Evolutionary conservation across 345 rosid genomes (phyloP).

Genomic region (Punica granatum): DNA sequence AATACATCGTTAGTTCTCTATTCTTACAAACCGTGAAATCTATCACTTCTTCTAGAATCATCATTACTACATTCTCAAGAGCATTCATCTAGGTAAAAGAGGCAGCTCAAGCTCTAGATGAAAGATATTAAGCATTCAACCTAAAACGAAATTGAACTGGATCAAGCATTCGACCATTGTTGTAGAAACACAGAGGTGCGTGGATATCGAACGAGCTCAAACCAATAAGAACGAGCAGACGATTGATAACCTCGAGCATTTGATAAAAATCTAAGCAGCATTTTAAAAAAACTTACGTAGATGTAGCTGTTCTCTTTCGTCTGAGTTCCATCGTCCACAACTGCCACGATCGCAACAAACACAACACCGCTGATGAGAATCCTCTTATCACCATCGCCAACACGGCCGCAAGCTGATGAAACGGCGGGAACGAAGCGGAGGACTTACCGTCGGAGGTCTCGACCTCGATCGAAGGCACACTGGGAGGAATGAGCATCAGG

Average conservation of each 20-base stretch:
- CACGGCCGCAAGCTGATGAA: neutral
- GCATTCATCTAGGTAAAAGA: too few species aligned
- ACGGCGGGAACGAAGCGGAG: neutral
- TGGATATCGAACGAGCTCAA: neutral
- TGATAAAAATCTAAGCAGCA: conserved; percentile 10
- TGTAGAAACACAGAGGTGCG: neutral
- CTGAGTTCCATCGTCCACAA: conserved; percentile 70
- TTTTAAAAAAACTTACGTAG: conserved; percentile 51
- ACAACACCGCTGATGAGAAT: neutral
- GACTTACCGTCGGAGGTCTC: conserved; percentile 82
- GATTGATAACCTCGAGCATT: neutral
- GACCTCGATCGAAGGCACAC: conserved; percentile 90
- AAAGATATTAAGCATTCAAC: neutral
- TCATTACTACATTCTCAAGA: neutral
- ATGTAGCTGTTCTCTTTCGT: conserved; percentile 81
- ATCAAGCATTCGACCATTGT: neutral
- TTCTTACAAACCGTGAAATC: neutral
- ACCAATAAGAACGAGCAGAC: neutral
- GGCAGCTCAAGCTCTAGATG: neutral
- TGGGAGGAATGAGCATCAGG: conserved; percentile 81
- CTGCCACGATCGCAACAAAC: conserved; percentile 26
- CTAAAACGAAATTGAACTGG: neutral
- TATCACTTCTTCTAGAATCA: neutral
- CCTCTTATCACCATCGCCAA: neutral
- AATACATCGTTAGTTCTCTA: neutral